Base-by-base conservation (phyloP, 495 filamentous ascomycete genomes). In the Bacidia rubella region DNA sequence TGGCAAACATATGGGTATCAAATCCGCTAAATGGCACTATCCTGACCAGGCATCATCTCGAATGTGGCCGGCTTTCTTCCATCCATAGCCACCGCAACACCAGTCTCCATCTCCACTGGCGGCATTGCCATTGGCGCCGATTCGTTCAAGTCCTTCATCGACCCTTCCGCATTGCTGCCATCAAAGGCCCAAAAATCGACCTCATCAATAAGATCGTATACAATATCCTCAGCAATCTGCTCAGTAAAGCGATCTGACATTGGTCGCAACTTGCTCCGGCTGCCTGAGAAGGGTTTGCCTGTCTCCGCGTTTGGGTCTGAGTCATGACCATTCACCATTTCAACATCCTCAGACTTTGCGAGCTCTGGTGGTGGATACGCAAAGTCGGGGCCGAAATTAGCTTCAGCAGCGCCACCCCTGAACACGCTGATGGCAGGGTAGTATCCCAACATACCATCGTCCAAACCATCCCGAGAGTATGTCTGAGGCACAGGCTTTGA, bases 401-500 rank as follows among this genome's bases (percentile, higher is more conserved):
- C 78, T 67, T 95, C 83, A 25, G 85, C 90, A 2, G 90, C 85
- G 24, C 90, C 93, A 38, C 90, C 90, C 21, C 84, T 79, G 63
- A 95, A 97, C 29, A 90, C 87, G 55, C 86, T 89, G 17, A 97
- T 79, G 20, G 90, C 88, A 0, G 93, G 93, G 63, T 90, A 95
- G 63, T 99, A 99, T 0, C 93, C 93, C 2, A 95, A 73, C 72
- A 86, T 84, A 22, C 90, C 90, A 60, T 99, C 93, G 60, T 99
- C 93, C 27, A 92, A 79, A 2, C 76, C 79, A 47, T 89, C 85
- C 20, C 93, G 75, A 11, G 86, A 86, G 10, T 86, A 86, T 2
- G 81, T 69, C 45, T 87, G 82, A 0, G 68, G 67, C n/a, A 81
- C 71, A 7, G 75, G 68, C 42, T 82, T 83, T 26, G 84, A 90